These are phyloP conservation scores for Orobanche coerulescens DNA, from an alignment of 257 asterid genomes.

Conservation along the genomic window DNA sequence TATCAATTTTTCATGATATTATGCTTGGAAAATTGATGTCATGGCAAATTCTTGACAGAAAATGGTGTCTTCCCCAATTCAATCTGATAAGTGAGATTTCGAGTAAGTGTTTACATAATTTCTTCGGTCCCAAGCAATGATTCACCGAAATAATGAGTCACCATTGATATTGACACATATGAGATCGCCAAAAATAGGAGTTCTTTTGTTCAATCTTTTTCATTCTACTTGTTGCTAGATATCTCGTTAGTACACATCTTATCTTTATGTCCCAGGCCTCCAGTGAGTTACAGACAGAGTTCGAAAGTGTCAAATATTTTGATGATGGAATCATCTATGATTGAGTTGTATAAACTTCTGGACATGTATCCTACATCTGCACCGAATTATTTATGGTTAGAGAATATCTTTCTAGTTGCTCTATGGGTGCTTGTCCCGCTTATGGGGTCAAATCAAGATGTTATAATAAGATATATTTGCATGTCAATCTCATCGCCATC, in stretches of 20 bases:
- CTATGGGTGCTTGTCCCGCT: not conserved
- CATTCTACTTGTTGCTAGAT: not conserved
- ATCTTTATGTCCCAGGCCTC: not conserved
- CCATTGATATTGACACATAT: too few species aligned
- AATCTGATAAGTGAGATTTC: too few species aligned
- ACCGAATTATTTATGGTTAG: not conserved
- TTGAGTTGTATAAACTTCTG: not conserved
- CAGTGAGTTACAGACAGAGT: not conserved
- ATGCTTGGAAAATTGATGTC: too few species aligned
- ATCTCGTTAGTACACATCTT: not conserved
- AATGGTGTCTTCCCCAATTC: too few species aligned
- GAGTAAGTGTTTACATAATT: too few species aligned
- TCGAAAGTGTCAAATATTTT: not conserved
- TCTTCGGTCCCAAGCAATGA: not conserved
- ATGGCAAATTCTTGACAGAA: too few species aligned
- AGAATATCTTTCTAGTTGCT: not conserved
- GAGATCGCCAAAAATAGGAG: not conserved
- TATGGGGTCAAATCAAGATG: conserved; percentile 5
- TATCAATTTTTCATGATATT: too few species aligned
- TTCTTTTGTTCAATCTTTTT: not conserved
- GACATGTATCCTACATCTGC: not conserved
- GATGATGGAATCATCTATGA: not conserved
- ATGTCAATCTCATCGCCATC: too few species aligned
- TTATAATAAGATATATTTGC: not conserved
- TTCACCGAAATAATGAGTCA: not conserved